Evolutionary conservation across 495 filamentous ascomycete species (phyloP).

Genomic region (Pyronema omphalodes): DNA sequence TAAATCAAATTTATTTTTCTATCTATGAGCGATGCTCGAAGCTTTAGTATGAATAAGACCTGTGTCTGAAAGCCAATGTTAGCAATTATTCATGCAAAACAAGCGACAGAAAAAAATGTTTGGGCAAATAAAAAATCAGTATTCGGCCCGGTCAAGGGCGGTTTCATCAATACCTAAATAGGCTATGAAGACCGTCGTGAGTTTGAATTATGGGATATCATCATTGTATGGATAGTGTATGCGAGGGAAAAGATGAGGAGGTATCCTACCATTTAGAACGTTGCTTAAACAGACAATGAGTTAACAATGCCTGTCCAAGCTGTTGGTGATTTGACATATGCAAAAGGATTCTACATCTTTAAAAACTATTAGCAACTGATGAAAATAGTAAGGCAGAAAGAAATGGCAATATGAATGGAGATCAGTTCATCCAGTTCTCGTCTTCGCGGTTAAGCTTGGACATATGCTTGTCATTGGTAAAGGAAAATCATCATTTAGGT

Average conservation of each 20-base stretch:
- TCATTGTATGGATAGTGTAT: slow-evolving; percentile 44
- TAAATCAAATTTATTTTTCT: no score
- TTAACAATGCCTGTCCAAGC: neutral
- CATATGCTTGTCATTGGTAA: slow-evolving; percentile 74
- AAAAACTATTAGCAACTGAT: slow-evolving; percentile 9
- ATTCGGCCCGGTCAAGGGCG: slow-evolving; percentile 62
- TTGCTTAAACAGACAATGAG: neutral
- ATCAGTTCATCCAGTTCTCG: slow-evolving; percentile 36
- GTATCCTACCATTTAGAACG: neutral
- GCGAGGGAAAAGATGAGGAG: neutral
- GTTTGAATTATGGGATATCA: slow-evolving; percentile 41
- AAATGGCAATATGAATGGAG: slow-evolving; percentile 3
- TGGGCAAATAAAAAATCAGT: neutral
- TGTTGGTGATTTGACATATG: neutral
- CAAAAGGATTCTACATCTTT: slow-evolving; percentile 1
- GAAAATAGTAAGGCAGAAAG: slow-evolving; percentile 2
- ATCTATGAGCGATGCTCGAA: no score
- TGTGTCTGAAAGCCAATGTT: no score
- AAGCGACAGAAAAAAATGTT: no score
- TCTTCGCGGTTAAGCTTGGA: slow-evolving; percentile 52
- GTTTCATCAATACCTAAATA: slow-evolving; percentile 67
- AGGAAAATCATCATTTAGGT: slow-evolving; percentile 43
- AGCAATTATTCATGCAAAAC: no score
- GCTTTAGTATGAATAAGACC: no score
- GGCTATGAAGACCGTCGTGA: slow-evolving; percentile 99